Base-by-base conservation (phyloP, 2,329 filamentous ascomycete species). In the Emmonsia crescens region DNA sequence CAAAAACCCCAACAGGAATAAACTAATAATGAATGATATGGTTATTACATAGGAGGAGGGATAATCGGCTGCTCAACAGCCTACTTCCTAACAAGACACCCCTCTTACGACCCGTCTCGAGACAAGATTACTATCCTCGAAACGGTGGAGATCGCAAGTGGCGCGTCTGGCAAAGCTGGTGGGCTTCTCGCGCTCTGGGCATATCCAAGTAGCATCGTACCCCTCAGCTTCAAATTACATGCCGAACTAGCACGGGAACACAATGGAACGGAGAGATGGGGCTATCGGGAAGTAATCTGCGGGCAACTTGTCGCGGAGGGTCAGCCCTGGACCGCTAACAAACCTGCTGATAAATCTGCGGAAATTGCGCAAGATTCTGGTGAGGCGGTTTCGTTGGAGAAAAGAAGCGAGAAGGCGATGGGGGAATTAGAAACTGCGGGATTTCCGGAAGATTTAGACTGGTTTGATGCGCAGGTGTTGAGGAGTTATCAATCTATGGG, bases 81-180 rank as follows among this genome's bases (percentile, higher is more conserved):
- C 62, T 97, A 97, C 75, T 97, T 87, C 71, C 80, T 97, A 51
- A 94, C 91, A 1, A 86, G 89, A 65, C 92, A 97, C 73, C 86
- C 89, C 33, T 85, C 83, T 36, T 97, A 89, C 77, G 82, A 94
- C 72, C 85, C 86, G 49, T 76, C 82, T 27, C 83, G 84, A 60
- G 89, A 96, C 73, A 86, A 81, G 60, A 87, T 97, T 69, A 96
- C 89, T 1, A 80, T 99, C 36, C 81, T 97, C 60, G 94, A 99
- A 79, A 91, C 94, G 0, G 86, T 85, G 2, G 82, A 86, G 52
- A 87, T 97, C 66, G 94, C 94, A 6, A 85, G 90, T n/a, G 93
- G 89, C 29, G 93, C 94, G 44, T 96, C 91, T 9, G 94, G 94
- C 48, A 97, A 96, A 77, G 93, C 94, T 0, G 94, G 94, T 19